These are phyloP conservation scores for Prototheca wickerhamii DNA, from an alignment of 163 green algal genomes.

Conservation along the genomic window DNA sequence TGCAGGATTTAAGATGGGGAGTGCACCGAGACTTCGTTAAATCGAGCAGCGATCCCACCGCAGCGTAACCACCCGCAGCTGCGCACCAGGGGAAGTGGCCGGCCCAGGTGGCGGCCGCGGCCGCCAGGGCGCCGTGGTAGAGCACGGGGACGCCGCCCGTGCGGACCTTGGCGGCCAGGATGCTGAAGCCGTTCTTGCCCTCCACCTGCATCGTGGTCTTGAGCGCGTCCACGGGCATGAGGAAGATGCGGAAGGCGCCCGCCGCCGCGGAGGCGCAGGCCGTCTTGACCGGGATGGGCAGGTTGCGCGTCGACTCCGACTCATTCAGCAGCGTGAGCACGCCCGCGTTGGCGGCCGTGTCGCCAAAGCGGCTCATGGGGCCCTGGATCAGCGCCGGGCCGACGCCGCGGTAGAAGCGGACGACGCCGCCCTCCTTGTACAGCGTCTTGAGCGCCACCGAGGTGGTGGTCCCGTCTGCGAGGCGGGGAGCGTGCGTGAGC, in stretches of 20 bases:
- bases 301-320: constrained; percentile 34
- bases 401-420: constrained; percentile 85
- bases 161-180: constrained; percentile 35
- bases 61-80: constrained; percentile 2
- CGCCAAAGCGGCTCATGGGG: constrained; percentile 79
- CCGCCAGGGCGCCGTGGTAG: constrained; percentile 76
- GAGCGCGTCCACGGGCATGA: constrained; percentile 85
- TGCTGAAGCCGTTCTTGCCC: constrained; percentile 49
- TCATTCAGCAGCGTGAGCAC: constrained; percentile 60
- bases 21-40: constrained; percentile 3
- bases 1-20: neutral
- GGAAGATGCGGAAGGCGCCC: constrained; percentile 72
- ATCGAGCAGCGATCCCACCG: constrained; percentile 15
- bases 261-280: constrained; percentile 56
- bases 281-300: constrained; percentile 64
- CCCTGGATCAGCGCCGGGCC: constrained; percentile 74
- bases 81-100: constrained; percentile 87
- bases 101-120: constrained; percentile 68
- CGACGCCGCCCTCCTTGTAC: constrained; percentile 77
- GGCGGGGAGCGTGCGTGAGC: neutral
- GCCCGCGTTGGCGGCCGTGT: constrained; percentile 88
- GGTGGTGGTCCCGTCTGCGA: constrained; percentile 67
- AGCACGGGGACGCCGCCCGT: constrained; percentile 59
- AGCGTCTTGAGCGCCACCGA: constrained; percentile 63
- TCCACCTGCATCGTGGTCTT: constrained; percentile 95